A percentile compares a stretch with the other conserved stretches of the same genome.
phyloP scores from a whole-genome alignment of 2,329 filamentous ascomycete genomes.

The Fusarium chaquense region DNA sequence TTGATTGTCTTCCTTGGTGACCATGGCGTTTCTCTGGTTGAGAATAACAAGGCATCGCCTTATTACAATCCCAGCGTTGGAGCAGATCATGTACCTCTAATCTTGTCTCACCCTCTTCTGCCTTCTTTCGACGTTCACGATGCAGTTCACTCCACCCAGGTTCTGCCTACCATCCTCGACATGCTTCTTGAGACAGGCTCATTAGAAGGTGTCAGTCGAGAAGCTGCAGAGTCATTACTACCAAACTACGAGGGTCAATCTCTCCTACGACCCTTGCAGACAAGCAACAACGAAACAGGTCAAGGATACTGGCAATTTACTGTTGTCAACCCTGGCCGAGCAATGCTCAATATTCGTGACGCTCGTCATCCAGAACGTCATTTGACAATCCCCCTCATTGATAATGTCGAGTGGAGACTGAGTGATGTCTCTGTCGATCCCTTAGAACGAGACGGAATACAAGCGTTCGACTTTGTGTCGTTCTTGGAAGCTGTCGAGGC shows the following conservation, averaged over 20 bases:
- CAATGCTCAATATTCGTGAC: constrained; percentile 51
- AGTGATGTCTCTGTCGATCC: constrained; percentile 47
- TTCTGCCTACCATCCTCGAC: constrained; percentile 51
- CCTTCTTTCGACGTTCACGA: constrained; percentile 47
- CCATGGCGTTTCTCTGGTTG: constrained; percentile 51
- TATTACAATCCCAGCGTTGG: constrained; percentile 52
- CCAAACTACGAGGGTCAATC: constrained; percentile 52
- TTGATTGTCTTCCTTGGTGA: constrained; percentile 51
- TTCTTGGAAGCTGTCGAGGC: constrained; percentile 45
- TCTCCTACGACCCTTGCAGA: constrained; percentile 42
- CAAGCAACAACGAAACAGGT: constrained; percentile 34
- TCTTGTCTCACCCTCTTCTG: constrained; percentile 50
- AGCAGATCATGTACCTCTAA: constrained; percentile 49
- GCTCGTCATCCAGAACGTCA: constrained; percentile 48
- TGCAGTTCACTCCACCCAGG: constrained; percentile 48
- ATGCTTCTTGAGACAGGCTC: constrained; percentile 50
- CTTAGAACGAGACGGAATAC: constrained; percentile 41
- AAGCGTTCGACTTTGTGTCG: constrained; percentile 44
- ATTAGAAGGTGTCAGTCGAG: constrained; percentile 34
- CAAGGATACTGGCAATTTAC: constrained; percentile 52
- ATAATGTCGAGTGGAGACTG: constrained; percentile 51
- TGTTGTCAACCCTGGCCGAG: constrained; percentile 51
- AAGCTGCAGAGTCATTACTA: constrained; percentile 43
- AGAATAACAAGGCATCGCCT: constrained; percentile 48
- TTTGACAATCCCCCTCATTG: constrained; percentile 49